Evolutionary conservation across 139 green algal genomes (phyloP), one percentile per base, ranked within the genome.

Genomic region (Micractinium conductrix): DNA sequence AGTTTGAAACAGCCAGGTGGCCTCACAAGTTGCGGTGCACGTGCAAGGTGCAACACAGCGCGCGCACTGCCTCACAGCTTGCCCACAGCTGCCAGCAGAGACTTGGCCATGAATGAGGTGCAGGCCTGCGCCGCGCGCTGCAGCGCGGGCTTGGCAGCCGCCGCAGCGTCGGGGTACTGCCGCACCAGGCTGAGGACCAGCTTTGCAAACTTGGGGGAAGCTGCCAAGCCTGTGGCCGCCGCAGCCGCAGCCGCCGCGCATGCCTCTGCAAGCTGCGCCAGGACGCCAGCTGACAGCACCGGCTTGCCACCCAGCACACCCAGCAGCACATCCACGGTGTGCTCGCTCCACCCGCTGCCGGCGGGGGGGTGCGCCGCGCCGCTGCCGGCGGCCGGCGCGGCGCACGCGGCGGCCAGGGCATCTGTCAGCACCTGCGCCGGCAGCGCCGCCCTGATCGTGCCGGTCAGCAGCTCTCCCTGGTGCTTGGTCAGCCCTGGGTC

Each of bases 171-270:
- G 1, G 62, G n/a, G 33, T 83, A 83, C 78, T 83, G 78, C 44
- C 74, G 74, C 42, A 83, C 78, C 62, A 83, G 4, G 62, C 43
- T 83, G 38, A 83, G 44, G n/a, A 43, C 17, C 62, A 83, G 62
- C 78, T 83, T 83, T 40, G 78, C 78, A 44, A 74, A 42, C 43
- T 83, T 83, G 78, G 65, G 38, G 1, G 62, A 65, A 0, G 62
- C 78, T 7, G 62, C 62, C 62, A 75, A 17, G 4, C 44, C 60
- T 26, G n/a, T 42, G 24, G 21, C 26, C 0, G 76, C 26, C 2
- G 55, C 10, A 21, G 14, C 30, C 10, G 76, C 76, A 4, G 35
- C 30, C 4, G 8, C 24, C 26, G 38, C 16, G 3, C n/a, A n/a
- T n/a, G 58, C 76, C 4, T 22, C 38, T n/a, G 62, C 78, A 21